phyloP scores from a whole-genome alignment of 805 yeast species.

The Komagataella kurtzmanii region DNA sequence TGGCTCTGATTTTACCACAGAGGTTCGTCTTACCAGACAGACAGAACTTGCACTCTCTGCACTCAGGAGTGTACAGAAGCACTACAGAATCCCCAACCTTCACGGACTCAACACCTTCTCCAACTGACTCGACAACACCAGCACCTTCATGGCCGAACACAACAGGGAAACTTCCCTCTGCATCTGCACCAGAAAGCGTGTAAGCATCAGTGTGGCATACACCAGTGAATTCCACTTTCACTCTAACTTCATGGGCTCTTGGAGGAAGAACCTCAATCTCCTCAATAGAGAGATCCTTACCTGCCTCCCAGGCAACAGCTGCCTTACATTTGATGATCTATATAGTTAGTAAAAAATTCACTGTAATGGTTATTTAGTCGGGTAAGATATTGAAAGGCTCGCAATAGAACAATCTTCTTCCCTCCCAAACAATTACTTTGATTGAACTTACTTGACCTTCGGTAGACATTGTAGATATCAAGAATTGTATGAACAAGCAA shows the following conservation, averaged over 20 bases:
- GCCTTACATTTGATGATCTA: constrained; percentile 77
- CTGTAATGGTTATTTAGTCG: constrained; percentile 12
- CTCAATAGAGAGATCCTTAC: constrained; percentile 61
- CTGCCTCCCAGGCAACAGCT: constrained; percentile 97
- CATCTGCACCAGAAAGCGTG: constrained; percentile 87
- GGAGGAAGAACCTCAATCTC: constrained; percentile 89
- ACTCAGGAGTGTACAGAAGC: constrained; percentile 93
- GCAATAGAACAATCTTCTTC: not conserved
- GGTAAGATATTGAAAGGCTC: not conserved
- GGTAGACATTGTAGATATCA: constrained; percentile 4
- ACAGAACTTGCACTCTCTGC: constrained; percentile 92
- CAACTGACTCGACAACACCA: constrained; percentile 89
- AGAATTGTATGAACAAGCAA: not conserved
- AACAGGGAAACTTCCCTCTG: constrained; percentile 93
- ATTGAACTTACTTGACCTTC: constrained; percentile 5
- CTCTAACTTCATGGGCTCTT: constrained; percentile 93
- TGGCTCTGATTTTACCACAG: constrained; percentile 90
- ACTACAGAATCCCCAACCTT: constrained; percentile 91
- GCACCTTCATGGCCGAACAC: constrained; percentile 98
- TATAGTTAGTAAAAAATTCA: not conserved
- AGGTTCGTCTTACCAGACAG: constrained; percentile 89
- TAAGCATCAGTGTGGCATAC: constrained; percentile 98
- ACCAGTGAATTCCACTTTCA: constrained; percentile 77
- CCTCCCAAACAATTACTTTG: not conserved
- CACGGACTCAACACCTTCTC: constrained; percentile 86